Evolutionary conservation across 148 eudicot genomes (phyloP).

Genomic region (Heliamphora exappendiculata): DNA sequence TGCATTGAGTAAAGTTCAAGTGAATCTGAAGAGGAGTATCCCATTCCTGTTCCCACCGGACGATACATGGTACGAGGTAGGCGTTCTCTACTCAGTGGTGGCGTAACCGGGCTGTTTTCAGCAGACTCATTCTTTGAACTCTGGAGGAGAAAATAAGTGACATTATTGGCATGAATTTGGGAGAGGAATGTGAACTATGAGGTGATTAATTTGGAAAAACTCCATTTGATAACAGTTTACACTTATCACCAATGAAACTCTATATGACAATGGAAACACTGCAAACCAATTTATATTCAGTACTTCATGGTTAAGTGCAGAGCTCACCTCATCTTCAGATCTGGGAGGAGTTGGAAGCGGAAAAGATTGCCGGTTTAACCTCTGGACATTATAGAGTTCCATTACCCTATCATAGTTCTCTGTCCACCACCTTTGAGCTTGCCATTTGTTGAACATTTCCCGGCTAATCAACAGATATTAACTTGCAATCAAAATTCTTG

Average conservation of each 20-base stretch:
- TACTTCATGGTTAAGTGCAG: no score
- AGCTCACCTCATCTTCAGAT: constrained; percentile 71
- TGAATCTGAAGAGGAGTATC: constrained; percentile 84
- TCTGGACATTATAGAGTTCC: constrained; percentile 94
- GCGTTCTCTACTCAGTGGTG: constrained; percentile 71
- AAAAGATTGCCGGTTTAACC: constrained; percentile 75
- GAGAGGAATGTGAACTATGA: no score
- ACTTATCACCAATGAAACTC: no score
- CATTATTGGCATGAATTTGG: neutral
- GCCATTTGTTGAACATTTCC: constrained; percentile 86
- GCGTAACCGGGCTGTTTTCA: constrained; percentile 70
- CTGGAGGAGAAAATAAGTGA: constrained; percentile 25
- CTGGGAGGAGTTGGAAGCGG: constrained; percentile 71
- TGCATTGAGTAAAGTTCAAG: constrained; percentile 61
- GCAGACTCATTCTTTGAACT: constrained; percentile 53
- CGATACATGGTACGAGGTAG: constrained; percentile 60
- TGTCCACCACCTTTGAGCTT: constrained; percentile 99
- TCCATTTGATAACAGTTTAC: neutral
- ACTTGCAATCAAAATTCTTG: constrained; percentile 10
- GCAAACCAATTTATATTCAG: no score
- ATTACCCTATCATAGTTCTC: constrained; percentile 85
- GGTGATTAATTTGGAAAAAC: neutral
- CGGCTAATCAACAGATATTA: constrained; percentile 51
- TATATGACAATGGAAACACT: no score
- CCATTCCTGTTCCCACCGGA: constrained; percentile 40